Conservation (phyloP, 768 basidiomycete genomes). For the Melanogaster broomeanus region DNA sequence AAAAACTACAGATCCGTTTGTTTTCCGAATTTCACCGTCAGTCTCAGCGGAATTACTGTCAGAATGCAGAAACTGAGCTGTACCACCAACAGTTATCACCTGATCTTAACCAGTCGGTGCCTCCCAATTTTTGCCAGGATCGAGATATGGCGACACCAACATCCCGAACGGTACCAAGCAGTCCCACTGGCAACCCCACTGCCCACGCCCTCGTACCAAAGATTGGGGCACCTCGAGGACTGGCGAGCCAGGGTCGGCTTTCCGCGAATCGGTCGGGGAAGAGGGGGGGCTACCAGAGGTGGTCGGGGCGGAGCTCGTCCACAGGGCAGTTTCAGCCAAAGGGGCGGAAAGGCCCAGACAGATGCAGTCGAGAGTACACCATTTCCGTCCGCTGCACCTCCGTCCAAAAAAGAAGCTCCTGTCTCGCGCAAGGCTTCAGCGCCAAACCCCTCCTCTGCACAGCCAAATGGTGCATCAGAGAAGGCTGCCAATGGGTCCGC, state of each 20-base stretch:
- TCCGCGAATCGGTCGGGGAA: slow-evolving; percentile 41
- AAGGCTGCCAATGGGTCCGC: slow-evolving; percentile 20
- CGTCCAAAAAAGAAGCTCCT: slow-evolving; percentile 10
- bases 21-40: slow-evolving; percentile 8
- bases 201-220: slow-evolving; percentile 33
- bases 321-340: slow-evolving; percentile 19
- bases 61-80: slow-evolving; percentile 12
- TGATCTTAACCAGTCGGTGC: slow-evolving; percentile 1
- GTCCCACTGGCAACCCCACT: slow-evolving; percentile 27
- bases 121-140: neutral
- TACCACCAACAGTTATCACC: slow-evolving; percentile 8
- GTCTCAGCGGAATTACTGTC: slow-evolving; percentile 8
- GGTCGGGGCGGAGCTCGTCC: slow-evolving; percentile 32
- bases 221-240: slow-evolving; percentile 43
- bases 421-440: slow-evolving; percentile 16
- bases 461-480: slow-evolving; percentile 21
- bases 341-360: slow-evolving; percentile 18
- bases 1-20: neutral
- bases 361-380: slow-evolving; percentile 20
- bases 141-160: slow-evolving; percentile 46
- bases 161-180: slow-evolving; percentile 28
- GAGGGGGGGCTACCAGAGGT: slow-evolving; percentile 27
- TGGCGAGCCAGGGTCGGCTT: slow-evolving; percentile 50
- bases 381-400: slow-evolving; percentile 19
- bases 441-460: slow-evolving; percentile 13